These are phyloP conservation scores for Henckelia pumila DNA, from an alignment of 257 asterid species.

Conservation along the genomic window DNA sequence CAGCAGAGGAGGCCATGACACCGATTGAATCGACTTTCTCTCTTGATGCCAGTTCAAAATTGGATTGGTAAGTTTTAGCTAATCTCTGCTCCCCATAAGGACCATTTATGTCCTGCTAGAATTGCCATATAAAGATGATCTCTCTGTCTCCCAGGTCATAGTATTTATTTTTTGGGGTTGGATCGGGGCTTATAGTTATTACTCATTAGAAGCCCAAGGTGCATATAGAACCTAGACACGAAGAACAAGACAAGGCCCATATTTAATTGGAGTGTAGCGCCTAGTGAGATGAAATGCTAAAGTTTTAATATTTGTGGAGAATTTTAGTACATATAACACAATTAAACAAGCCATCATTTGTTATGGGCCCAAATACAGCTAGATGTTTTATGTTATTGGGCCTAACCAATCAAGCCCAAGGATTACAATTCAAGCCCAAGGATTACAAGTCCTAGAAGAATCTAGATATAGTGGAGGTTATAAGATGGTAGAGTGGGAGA, in stretches of 20 bases:
- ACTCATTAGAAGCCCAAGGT: background rate
- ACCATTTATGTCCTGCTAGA: background rate
- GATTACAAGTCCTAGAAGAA: too few species aligned
- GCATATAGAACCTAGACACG: background rate
- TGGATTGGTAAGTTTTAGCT: conserved; percentile 77
- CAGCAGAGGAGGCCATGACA: conserved; percentile 97
- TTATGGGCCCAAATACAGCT: too few species aligned
- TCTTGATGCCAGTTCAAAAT: conserved; percentile 81
- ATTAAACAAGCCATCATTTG: too few species aligned
- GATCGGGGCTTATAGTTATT: background rate
- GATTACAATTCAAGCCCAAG: too few species aligned
- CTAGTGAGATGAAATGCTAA: background rate
- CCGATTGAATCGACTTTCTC: conserved; percentile 97
- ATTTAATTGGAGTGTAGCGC: background rate
- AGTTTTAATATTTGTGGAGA: background rate
- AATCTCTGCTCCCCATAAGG: too few species aligned
- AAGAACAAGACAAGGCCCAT: background rate
- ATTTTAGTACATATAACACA: too few species aligned
- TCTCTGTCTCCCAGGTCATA: background rate
- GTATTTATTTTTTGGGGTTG: too few species aligned
- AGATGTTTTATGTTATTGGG: too few species aligned
- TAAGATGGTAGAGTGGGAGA: too few species aligned
- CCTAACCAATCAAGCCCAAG: too few species aligned
- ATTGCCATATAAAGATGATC: background rate
- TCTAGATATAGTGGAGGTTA: too few species aligned